Evolutionary conservation across 2,329 filamentous ascomycete genomes (phyloP).

Genomic region (Chrysoporthe deuterocubensis): DNA sequence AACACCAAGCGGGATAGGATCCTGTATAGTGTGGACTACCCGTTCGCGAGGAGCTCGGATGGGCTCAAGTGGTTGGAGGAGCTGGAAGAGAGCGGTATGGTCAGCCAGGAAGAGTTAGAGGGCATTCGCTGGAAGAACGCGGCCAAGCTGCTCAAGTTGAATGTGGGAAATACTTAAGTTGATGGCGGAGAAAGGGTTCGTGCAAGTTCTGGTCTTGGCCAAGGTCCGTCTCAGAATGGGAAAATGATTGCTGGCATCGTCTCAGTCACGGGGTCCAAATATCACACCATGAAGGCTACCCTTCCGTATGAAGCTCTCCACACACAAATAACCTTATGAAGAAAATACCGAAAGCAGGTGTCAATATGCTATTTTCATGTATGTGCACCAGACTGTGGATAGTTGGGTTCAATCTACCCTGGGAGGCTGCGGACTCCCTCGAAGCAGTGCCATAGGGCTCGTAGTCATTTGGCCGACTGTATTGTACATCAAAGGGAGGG

Average conservation of each 20-base stretch:
- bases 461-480: not conserved
- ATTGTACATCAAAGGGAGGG: not conserved
- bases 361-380: too few species aligned
- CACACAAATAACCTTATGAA: not conserved
- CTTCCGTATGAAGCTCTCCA: not conserved
- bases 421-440: too few species aligned
- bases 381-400: too few species aligned
- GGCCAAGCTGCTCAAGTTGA: conserved; percentile 47
- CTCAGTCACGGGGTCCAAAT: not conserved
- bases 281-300: not conserved
- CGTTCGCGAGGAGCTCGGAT: conserved; percentile 54
- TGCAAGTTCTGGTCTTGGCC: not conserved
- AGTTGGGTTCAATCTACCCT: too few species aligned
- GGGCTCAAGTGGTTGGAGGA: conserved; percentile 53
- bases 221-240: not conserved
- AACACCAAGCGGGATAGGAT: conserved; percentile 54
- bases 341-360: too few species aligned
- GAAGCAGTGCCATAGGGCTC: too few species aligned
- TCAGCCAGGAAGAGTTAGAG: conserved; percentile 53
- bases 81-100: conserved; percentile 52
- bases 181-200: not conserved
- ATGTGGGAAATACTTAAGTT: conserved; percentile 31
- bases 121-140: conserved; percentile 56
- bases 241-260: too few species aligned
- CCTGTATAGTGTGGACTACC: conserved; percentile 62